Base-by-base conservation (phyloP, 176 grass and related monocot species). In the Lolium multiflorum region DNA sequence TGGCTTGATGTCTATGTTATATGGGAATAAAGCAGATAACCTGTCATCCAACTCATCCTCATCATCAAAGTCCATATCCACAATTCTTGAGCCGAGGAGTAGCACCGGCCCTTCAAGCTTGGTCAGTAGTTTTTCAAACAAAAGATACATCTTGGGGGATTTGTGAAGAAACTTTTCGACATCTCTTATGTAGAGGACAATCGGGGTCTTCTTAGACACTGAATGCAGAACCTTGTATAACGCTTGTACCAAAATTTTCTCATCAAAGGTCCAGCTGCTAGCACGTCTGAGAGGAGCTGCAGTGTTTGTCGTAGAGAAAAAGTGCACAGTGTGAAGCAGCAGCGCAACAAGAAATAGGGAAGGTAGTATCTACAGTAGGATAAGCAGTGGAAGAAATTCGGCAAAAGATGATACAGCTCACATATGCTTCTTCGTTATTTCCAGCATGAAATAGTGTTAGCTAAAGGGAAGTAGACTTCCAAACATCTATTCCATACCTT, bases 131-230 rank as follows among this genome's bases (percentile, higher is more conserved):
- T 95, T 93, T 69, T 94, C 85, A 68, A 98, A 96, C 31, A 98
- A 52, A 12, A 86, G 81, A 85, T 92, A 98, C 96, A 96, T 98
- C 86, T 91, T 94, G 44, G 88, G 86, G 6, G 96, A 98, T 66
- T 86, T 96, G 12, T 89, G 86, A 80, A 98, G 84, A 56, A 98
- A 91, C 25, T 88, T 94, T 24, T 98, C 96, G 8, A 94, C 90
- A 89, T 98, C 96, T 90, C 96, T 92, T 82, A 98, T 84, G 59
- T 98, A 98, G 71, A 98, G 88, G 41, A 98, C 76, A 76, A 96
- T 82, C 4, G 96, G 93, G 54, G 43, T 85, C 81, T 82, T 98
- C 83, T 98, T 98, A 38, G 93, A 98, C 68, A 92, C 70, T 63
- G 88, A 94, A 86, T 80, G 63, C 24, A 98, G 84, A 81, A 98